Percentiles rank a stretch among this genome's conserved stretches.
These are phyloP conservation scores for Starmerella sp. DNA, from an alignment of 805 yeast species.

Conservation along the genomic window DNA sequence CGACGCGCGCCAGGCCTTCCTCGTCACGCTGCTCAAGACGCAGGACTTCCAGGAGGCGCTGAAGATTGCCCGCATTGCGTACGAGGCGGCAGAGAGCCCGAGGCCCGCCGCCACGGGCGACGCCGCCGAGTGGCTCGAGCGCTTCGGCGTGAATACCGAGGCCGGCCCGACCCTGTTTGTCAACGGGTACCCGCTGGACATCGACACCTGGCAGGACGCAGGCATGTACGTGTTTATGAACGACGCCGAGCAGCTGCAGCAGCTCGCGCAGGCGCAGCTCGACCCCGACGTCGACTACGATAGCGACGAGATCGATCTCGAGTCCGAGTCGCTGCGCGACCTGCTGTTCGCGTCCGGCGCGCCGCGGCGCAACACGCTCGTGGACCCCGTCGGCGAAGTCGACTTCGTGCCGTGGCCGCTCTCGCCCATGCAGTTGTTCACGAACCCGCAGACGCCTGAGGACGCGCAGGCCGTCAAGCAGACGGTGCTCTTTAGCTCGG, in stretches of 20 bases:
- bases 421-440: constrained; percentile 6
- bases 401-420: constrained; percentile 12
- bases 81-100: constrained; percentile 9
- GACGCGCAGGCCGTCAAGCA: background rate
- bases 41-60: constrained; percentile 7
- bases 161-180: constrained; percentile 44
- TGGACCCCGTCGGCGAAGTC: constrained; percentile 13
- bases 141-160: constrained; percentile 32
- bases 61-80: constrained; percentile 14
- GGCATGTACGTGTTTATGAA: constrained; percentile 28
- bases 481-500: constrained; percentile 10
- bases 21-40: constrained; percentile 14
- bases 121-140: constrained; percentile 25
- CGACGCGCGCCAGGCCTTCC: constrained; percentile 18
- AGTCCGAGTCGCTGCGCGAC: constrained; percentile 14
- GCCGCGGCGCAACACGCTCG: constrained; percentile 3
- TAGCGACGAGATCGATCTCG: background rate
- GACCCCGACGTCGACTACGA: background rate
- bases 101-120: background rate
- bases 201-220: constrained; percentile 23
- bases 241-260: constrained; percentile 38
- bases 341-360: constrained; percentile 13
- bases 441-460: background rate
- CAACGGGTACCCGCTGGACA: constrained; percentile 42
- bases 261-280: constrained; percentile 16